Base-by-base conservation (phyloP, 352 stramenopile genomes). In the Globisporangium okanoganense region DNA sequence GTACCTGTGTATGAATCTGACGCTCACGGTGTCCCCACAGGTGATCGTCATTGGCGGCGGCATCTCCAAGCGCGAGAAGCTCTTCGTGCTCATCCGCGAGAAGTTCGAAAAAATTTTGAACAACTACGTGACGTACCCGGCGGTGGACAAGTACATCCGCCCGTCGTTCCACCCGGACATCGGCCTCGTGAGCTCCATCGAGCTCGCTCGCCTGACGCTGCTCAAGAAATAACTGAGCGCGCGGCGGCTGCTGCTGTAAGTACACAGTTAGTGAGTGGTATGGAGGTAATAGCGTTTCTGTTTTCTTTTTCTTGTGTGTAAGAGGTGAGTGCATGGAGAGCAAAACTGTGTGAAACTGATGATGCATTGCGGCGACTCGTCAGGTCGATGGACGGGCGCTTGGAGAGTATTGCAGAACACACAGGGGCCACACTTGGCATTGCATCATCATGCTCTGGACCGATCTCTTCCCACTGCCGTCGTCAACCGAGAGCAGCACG, bases 21-120 rank as follows among this genome's bases (percentile, higher is more conserved):
- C 97, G 25, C 87, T 99, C 55, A 82, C 92, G 8, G 89, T 88
- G 45, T 98, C 92, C 16, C 87, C 95, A 9, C 80, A 99, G 66
- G 88, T 93, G 44, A 99, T 99, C 68, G 92, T 98, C 7, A 89
- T 99, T 47, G 94, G 93, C 56, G 97, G 96, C 54, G 97, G 97
- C 55, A 89, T 99, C 48, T 88, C 97, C 66, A 96, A 97, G 73
- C 92, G 94, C 45, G 66, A 71, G 35, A 79, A 88, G 47, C 73
- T 98, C 27, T 96, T 97, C 56, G 69, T 86, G 24, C 70, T 88
- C 36, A 88, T 94, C 62, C 85, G 81, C 63, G 70, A 82, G 43
- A 91, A 92, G 81, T 95, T 95, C 64, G 72, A 85, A 49, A 72
- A 76, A 27, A 73, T 75, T 35, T 64, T 93, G 20, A 95, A 95